Evolutionary conservation across 768 basidiomycete species (phyloP), one percentile per base, ranked within the genome.

Genomic region (Phaffia tasmanica): DNA sequence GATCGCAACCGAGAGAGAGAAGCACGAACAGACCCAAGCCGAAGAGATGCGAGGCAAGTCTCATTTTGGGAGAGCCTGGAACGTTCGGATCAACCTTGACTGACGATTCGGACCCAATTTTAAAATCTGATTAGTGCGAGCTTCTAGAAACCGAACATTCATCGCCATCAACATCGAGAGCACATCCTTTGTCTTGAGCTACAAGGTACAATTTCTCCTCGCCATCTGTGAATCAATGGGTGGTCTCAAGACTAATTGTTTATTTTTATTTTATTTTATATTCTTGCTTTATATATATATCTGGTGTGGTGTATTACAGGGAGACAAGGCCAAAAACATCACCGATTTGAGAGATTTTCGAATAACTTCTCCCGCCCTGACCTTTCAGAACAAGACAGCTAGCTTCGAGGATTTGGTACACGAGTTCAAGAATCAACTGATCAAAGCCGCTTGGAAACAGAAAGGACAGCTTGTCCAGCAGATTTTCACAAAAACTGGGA

Each of bases 321-420:
- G 69, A 57, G 69, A 68, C 69, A 78, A 73, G 72, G 72, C 64
- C 58, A 74, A 67, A 59, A 72, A 67, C 25, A 58, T 80, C 29
- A 77, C 78, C 2, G 76, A 80, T 64, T 65, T 78, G 69, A 86
- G 86, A 63, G 90, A 90, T 19, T 88, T 95, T 73, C 85, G 88
- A 63, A 89, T 92, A 74, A 83, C 83, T 68, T 90, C 89, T 5
- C 84, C 88, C 46, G 83, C 84, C 60, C 79, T 94, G 51, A 85
- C 87, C 71, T 91, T 88, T 29, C 60, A 67, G 27, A 72, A 74
- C 69, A 75, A 75, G 69, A 76, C 75, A 0, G 78, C 76, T 73
- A 73, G 74, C 1, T 76, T 73, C 48, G 72, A 74, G 49, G 75
- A 77, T 30, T 66, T 77, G 15, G 74, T 76, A 30, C 70, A 76